Conservation (phyloP, 2,329 filamentous ascomycete genomes). For the Xenoacremonium recifei region DNA sequence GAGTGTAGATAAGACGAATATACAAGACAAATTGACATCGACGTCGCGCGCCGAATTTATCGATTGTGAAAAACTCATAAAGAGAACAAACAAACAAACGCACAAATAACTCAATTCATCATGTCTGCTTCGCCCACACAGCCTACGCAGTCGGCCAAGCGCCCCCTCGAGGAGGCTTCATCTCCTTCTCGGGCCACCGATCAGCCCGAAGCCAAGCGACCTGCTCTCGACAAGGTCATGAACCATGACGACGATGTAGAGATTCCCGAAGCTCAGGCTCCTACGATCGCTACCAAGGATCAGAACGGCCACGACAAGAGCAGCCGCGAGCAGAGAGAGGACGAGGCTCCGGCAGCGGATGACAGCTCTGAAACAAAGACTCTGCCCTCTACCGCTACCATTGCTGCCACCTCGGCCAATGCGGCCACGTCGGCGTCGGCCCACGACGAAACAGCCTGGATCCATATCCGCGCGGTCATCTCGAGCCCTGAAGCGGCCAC, state of each 20-base stretch:
- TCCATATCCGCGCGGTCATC: constrained; percentile 95
- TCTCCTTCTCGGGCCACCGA: constrained; percentile 89
- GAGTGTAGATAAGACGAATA: constrained; percentile 74
- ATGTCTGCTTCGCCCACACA: constrained; percentile 73
- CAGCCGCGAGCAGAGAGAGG: constrained; percentile 46
- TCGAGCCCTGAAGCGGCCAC: constrained; percentile 96
- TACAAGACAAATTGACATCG: constrained; percentile 34
- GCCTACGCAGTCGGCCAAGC: constrained; percentile 75
- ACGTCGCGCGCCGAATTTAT: constrained; percentile 18
- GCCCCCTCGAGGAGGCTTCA: constrained; percentile 93
- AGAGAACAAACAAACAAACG: too few relatives aligned
- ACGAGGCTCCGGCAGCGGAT: constrained; percentile 23
- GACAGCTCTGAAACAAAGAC: constrained; percentile 39
- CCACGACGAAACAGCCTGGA: constrained; percentile 92
- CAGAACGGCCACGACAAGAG: constrained; percentile 49
- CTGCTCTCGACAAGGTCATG: constrained; percentile 87
- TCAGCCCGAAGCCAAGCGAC: constrained; percentile 95
- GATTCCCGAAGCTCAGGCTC: constrained; percentile 33
- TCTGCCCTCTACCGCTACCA: constrained; percentile 36
- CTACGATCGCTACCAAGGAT: constrained; percentile 40
- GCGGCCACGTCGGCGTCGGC: constrained; percentile 49
- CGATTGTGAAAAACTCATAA: constrained; percentile 22
- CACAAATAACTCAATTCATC: too few relatives aligned
- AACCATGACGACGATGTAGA: constrained; percentile 62
- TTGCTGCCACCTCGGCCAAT: constrained; percentile 33